Evolutionary conservation across 139 green algal genomes (phyloP), one percentile per base, ranked within the genome.

Genomic region (Protoeuglena noctilucae): DNA sequence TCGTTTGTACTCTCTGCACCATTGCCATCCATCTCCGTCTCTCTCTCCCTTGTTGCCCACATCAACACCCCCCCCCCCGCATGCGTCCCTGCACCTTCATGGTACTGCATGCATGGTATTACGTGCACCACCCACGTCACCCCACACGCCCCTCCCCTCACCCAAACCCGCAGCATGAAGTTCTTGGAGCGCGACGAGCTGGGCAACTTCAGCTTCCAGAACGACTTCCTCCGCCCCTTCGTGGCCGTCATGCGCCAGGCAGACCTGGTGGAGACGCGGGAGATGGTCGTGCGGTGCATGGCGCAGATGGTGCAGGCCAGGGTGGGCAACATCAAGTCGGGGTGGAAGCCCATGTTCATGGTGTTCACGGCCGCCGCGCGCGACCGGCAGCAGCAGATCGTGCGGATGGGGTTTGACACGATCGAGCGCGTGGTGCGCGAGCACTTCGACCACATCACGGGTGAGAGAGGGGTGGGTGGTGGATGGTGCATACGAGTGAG

Each of bases 311-410:
- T 94, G 43, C 67, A 93, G 43, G 79, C 85, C 2, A 73, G 87
- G 2, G 91, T 93, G 3, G 65, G 63, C 57, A 95, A 96, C 61
- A 75, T 99, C 55, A 97, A 96, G 71, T 89, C 73, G 2, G 92
- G 92, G 1, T 98, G 92, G 92, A 96, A 96, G 74, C 79, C 58
- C 68, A 91, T 97, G 82, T 96, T 99, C 76, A 98, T 98, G 91
- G 89, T 97, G 12, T 97, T 96, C 74, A 96, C 90, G 5, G 92
- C 83, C 5, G 91, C 87, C 4, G 91, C 90, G 23, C 40, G 47
- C 30, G 82, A 90, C 65, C 65, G 80, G 40, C 67, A 75, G 45
- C 78, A 73, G 17, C 77, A 67, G 24, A 88, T 93, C 50, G 85
- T 94, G 60, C 66, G 75, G 24, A 66, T 94, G 31, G 81, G 82